These are phyloP conservation scores for Trichopus zeylanicus DNA, from an alignment of 116 monocot species.

Conservation along the genomic window DNA sequence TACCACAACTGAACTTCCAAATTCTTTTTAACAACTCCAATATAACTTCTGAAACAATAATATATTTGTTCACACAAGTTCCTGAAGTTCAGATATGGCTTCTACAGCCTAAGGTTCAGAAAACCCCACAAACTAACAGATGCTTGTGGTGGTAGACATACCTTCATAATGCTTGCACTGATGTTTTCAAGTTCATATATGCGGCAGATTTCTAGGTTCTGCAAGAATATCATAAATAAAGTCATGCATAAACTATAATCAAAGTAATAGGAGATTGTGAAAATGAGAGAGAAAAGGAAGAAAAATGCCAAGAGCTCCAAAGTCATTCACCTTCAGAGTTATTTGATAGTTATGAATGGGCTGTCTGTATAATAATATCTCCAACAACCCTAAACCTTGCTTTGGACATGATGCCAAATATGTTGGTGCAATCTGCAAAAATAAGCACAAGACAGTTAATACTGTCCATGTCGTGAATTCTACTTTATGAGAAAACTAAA, in stretches of 20 bases:
- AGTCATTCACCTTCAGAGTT: slow-evolving; percentile 67
- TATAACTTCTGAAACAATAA: too few species aligned
- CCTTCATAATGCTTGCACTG: slow-evolving; percentile 80
- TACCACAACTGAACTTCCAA: too few species aligned
- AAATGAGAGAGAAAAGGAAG: slow-evolving; percentile 5
- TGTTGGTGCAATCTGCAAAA: slow-evolving; percentile 79
- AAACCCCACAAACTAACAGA: neutral
- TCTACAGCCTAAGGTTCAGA: too few species aligned
- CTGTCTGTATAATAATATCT: slow-evolving; percentile 66
- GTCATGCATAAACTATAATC: slow-evolving; percentile 2
- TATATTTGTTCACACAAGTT: too few species aligned
- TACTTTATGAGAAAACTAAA: neutral
- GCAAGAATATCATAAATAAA: slow-evolving; percentile 12
- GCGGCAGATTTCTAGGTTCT: slow-evolving; percentile 92
- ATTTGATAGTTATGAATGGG: slow-evolving; percentile 55
- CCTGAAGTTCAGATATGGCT: too few species aligned
- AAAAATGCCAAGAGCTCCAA: neutral
- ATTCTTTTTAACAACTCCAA: too few species aligned
- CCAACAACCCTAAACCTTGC: slow-evolving; percentile 82
- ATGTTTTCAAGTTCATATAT: slow-evolving; percentile 82
- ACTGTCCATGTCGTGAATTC: neutral
- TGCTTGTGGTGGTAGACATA: slow-evolving; percentile 15
- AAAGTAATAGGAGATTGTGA: neutral
- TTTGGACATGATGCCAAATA: slow-evolving; percentile 88
- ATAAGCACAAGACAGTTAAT: neutral